Evolutionary conservation across 192 early-diverging fungal species (phyloP).

Genomic region (Phycomyces nitens): DNA sequence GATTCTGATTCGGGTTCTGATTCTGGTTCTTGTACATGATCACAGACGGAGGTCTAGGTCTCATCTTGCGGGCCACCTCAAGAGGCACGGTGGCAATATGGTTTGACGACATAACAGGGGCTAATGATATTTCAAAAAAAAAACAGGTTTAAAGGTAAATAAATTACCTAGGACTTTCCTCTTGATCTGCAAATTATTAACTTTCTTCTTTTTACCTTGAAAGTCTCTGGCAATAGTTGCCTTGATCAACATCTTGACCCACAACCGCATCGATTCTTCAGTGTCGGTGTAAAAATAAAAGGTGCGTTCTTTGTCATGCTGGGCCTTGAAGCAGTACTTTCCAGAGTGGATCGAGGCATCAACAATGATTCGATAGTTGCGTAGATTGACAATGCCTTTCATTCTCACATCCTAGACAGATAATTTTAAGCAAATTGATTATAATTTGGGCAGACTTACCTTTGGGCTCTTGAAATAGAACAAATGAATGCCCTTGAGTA

Average conservation of each 20-base stretch:
- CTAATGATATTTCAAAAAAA: too few species aligned
- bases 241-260: slow-evolving; percentile 63
- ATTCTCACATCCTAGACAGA: slow-evolving; percentile 40
- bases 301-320: slow-evolving; percentile 52
- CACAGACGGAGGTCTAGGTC: slow-evolving; percentile 53
- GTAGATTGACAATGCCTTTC: slow-evolving; percentile 57
- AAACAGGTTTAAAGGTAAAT: too few species aligned
- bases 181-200: too few species aligned
- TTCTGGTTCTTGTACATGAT: slow-evolving; percentile 33
- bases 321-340: slow-evolving; percentile 63
- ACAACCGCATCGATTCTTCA: slow-evolving; percentile 45
- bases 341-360: slow-evolving; percentile 57
- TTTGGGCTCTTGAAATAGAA: slow-evolving; percentile 61
- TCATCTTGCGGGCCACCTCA: slow-evolving; percentile 50
- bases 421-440: neutral
- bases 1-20: slow-evolving; percentile 12
- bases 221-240: slow-evolving; percentile 57
- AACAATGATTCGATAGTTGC: slow-evolving; percentile 54
- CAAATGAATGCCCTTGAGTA: slow-evolving; percentile 52
- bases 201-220: too few species aligned
- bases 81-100: slow-evolving; percentile 55
- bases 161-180: too few species aligned
- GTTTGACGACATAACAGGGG: slow-evolving; percentile 58
- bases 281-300: slow-evolving; percentile 60
- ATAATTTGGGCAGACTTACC: slow-evolving; percentile 12